phyloP scores from a whole-genome alignment of 2,329 filamentous ascomycete genomes.

The Blastomyces silverae region DNA sequence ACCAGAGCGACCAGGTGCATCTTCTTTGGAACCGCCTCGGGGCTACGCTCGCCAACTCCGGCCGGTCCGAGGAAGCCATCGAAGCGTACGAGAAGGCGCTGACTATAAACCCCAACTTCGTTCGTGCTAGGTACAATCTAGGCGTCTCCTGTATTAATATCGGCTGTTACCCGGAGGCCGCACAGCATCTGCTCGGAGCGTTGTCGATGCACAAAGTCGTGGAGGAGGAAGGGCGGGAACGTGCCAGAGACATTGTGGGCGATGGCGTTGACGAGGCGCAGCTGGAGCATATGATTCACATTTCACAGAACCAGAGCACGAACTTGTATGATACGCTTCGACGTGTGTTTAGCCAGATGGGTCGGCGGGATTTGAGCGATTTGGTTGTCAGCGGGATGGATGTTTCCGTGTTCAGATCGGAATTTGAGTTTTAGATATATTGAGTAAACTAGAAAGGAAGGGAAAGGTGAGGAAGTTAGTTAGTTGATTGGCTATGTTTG shows the following conservation, averaged over 20 bases:
- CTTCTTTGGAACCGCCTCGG: constrained; percentile 96
- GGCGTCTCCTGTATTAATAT: constrained; percentile 97
- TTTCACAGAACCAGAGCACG: constrained; percentile 81
- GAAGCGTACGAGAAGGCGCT: constrained; percentile 92
- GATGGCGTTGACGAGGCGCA: constrained; percentile 60
- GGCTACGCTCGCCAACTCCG: constrained; percentile 90
- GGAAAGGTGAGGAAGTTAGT: background rate
- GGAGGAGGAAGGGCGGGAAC: constrained; percentile 74
- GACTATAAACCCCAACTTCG: constrained; percentile 87
- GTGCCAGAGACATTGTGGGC: constrained; percentile 71
- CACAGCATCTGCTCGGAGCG: constrained; percentile 83
- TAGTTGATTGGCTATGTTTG: background rate
- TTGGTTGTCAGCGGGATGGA: constrained; percentile 85
- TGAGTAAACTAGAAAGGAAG: background rate
- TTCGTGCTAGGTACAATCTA: constrained; percentile 92
- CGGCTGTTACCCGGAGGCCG: constrained; percentile 86
- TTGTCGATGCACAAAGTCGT: constrained; percentile 94
- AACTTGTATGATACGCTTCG: constrained; percentile 93
- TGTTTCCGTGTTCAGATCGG: constrained; percentile 76
- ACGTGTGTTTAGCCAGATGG: constrained; percentile 96
- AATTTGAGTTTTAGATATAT: constrained; percentile 69
- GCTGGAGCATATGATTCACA: constrained; percentile 75
- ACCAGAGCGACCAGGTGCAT: constrained; percentile 79
- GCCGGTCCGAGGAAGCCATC: constrained; percentile 90
- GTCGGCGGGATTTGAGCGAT: constrained; percentile 76